Percentiles rank a stretch among this genome's conserved stretches.
These are phyloP conservation scores for Agrostemma githago DNA, from an alignment of 148 eudicot species.

Conservation along the genomic window DNA sequence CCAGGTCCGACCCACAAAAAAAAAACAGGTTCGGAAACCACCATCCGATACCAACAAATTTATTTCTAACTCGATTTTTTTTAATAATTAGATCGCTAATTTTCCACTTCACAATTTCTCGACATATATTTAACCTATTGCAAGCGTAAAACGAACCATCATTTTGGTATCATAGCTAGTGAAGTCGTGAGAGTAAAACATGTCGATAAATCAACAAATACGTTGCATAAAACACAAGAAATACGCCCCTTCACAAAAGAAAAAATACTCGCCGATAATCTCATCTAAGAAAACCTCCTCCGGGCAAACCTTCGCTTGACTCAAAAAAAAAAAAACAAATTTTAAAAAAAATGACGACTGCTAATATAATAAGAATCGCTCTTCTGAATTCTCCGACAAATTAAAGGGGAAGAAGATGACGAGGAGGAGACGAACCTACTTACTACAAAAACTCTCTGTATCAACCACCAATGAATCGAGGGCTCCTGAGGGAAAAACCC, in stretches of 20 bases:
- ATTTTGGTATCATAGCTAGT: no score
- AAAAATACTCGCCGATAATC: background rate
- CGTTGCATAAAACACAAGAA: background rate
- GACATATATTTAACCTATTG: no score
- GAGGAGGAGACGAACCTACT: constrained; percentile 21
- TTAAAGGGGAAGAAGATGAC: background rate
- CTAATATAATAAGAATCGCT: constrained; percentile 4
- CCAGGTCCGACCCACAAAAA: no score
- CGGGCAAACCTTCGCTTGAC: constrained; percentile 17
- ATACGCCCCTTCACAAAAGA: constrained; percentile 16
- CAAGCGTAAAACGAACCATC: no score
- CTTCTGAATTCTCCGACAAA: constrained; percentile 10
- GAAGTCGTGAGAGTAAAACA: no score
- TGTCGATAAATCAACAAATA: background rate
- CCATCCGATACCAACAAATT: no score
- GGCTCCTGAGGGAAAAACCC: background rate
- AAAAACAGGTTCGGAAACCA: no score
- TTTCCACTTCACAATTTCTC: no score
- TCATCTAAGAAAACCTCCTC: constrained; percentile 1
- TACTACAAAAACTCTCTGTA: constrained; percentile 33
- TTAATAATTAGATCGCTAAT: no score
- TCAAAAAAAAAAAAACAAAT: background rate
- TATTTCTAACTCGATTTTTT: no score
- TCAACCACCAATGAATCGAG: constrained; percentile 12
- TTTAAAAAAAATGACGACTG: background rate